Evolutionary conservation across 805 yeast species (phyloP).

Genomic region (Scheffersomyces lignosus): DNA sequence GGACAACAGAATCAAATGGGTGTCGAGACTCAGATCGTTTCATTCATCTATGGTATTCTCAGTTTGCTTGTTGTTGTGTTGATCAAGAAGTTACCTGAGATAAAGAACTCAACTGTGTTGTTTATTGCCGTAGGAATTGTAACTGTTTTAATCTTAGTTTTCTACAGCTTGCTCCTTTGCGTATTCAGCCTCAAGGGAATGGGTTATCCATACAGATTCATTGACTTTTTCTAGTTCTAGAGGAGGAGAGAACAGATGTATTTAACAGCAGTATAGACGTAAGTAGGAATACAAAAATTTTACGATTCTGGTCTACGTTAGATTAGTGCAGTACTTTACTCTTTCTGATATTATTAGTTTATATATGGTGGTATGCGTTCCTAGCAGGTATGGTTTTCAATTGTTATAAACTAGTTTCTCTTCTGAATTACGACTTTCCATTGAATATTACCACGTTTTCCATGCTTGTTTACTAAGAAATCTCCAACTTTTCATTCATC

Average conservation of each 20-base stretch:
- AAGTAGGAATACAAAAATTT: neutral
- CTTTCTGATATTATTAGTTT: too few species aligned
- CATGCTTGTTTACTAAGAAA: too few species aligned
- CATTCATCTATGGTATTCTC: constrained; percentile 69
- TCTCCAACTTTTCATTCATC: neutral
- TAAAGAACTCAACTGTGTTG: constrained; percentile 45
- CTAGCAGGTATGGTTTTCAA: too few species aligned
- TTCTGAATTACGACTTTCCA: too few species aligned
- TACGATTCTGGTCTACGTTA: neutral
- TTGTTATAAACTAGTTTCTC: too few species aligned
- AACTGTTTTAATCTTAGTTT: constrained; percentile 47
- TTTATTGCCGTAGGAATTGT: constrained; percentile 49
- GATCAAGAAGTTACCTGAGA: constrained; percentile 54
- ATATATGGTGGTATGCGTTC: too few species aligned
- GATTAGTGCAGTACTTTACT: constrained; percentile 2
- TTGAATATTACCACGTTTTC: too few species aligned
- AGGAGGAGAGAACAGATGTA: too few species aligned
- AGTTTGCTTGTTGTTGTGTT: constrained; percentile 61
- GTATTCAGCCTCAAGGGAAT: constrained; percentile 69
- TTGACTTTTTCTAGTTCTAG: constrained; percentile 21
- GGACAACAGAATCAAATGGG: constrained; percentile 81
- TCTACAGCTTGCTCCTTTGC: constrained; percentile 62
- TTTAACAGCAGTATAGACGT: neutral
- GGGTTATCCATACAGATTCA: constrained; percentile 74
- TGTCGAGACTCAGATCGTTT: constrained; percentile 84